Conservation (phyloP, 495 filamentous ascomycete genomes). For the Bacidia rubella region DNA sequence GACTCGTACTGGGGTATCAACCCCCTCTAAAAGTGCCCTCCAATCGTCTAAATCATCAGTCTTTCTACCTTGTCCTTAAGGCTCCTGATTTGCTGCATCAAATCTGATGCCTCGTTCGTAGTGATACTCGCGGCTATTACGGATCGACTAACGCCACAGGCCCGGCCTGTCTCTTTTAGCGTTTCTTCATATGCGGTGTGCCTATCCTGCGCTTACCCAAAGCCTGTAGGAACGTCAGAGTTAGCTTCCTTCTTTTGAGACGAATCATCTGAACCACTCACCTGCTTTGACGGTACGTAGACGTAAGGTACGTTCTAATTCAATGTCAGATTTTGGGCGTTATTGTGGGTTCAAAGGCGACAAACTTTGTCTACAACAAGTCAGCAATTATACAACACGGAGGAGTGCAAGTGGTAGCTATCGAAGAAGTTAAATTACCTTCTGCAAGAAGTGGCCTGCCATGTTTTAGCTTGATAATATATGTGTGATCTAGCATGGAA, state of each 20-base stretch:
- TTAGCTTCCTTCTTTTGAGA: neutral
- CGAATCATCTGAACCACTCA: slow-evolving; percentile 40
- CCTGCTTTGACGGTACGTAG: slow-evolving; percentile 47
- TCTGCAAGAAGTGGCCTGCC: slow-evolving; percentile 59
- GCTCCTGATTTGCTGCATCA: slow-evolving; percentile 64
- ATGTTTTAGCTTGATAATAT: neutral
- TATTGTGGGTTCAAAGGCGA: neutral
- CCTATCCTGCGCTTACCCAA: too few relatives aligned
- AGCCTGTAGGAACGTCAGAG: too few relatives aligned
- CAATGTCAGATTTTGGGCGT: neutral
- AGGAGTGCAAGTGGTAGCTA: neutral
- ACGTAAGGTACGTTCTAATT: slow-evolving; percentile 3
- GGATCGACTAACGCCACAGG: slow-evolving; percentile 66
- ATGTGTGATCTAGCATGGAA: neutral
- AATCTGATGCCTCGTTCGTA: slow-evolving; percentile 82
- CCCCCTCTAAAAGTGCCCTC: neutral
- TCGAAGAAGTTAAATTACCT: slow-evolving; percentile 51
- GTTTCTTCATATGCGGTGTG: too few relatives aligned
- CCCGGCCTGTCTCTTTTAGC: neutral
- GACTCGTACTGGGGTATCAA: too few relatives aligned
- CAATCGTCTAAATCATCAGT: slow-evolving; percentile 66
- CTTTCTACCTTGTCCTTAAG: slow-evolving; percentile 95
- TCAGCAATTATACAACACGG: neutral
- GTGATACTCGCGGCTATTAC: slow-evolving; percentile 84
- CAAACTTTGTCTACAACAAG: neutral